Conservation (phyloP, 768 basidiomycete species). For the Daedalea quercina region DNA sequence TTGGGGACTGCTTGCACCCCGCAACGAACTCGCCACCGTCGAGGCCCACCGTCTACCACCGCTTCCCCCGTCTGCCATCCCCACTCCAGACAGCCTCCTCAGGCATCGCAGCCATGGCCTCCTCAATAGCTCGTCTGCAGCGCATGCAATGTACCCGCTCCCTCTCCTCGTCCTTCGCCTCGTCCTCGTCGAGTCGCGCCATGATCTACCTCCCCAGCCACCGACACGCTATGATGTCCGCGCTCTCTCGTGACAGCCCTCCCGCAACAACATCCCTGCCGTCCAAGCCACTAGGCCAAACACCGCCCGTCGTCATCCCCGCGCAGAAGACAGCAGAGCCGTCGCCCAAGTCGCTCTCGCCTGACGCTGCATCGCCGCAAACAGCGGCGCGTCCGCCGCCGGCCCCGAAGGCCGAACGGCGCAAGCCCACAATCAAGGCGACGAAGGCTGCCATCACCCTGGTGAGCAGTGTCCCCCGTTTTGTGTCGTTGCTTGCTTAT, state of each 20-base stretch:
- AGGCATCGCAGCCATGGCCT: not conserved
- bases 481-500: not conserved
- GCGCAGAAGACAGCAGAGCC: conserved; percentile 21
- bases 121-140: not conserved
- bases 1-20: no score
- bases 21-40: no score
- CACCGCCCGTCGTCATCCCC: conserved; percentile 49
- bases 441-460: conserved; percentile 75
- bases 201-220: conserved; percentile 28
- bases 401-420: conserved; percentile 54
- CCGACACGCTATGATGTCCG: conserved; percentile 65
- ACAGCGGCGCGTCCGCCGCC: conserved; percentile 68
- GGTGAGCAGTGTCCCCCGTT: conserved; percentile 39
- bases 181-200: conserved; percentile 4
- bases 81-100: no score
- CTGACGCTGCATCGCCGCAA: conserved; percentile 51
- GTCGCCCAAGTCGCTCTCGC: conserved; percentile 10
- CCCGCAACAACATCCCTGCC: conserved; percentile 17
- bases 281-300: conserved; percentile 26
- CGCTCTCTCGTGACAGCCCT: conserved; percentile 37
- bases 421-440: conserved; percentile 58
- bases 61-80: no score
- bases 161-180: conserved; percentile 2
- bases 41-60: no score
- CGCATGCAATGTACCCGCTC: not conserved